Conservation (phyloP, 306 rosid species). For the Lithocarpus polystachyus region DNA sequence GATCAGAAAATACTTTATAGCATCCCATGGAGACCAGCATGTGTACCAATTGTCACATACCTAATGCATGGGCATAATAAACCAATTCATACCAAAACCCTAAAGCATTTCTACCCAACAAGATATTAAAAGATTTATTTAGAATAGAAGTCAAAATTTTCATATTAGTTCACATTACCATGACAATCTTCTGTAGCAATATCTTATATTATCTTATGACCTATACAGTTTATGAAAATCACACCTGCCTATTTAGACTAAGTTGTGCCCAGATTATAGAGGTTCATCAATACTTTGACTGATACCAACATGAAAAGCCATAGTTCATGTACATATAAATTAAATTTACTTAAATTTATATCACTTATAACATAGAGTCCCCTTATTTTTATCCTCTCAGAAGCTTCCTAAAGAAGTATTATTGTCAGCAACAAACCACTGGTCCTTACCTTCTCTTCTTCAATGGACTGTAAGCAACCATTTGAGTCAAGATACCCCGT, state of each 20-base stretch:
- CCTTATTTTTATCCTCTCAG: slow-evolving; percentile 17
- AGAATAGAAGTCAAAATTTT: not conserved
- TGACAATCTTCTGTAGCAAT: not conserved
- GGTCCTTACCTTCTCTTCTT: slow-evolving; percentile 61
- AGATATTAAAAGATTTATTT: not conserved
- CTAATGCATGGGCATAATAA: not conserved
- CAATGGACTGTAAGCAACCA: slow-evolving; percentile 54
- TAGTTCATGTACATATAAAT: slow-evolving; percentile 1
- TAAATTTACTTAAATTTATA: slow-evolving; percentile 4
- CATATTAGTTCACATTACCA: not conserved
- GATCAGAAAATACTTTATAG: not conserved
- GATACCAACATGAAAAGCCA: slow-evolving; percentile 19
- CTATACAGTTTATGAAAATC: not conserved
- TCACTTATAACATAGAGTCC: slow-evolving; percentile 12
- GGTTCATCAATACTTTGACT: slow-evolving; percentile 12
- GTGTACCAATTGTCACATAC: not conserved
- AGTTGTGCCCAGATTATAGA: not conserved
- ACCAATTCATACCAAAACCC: not conserved
- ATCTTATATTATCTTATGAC: not conserved
- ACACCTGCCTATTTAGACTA: not conserved
- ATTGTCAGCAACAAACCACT: not conserved
- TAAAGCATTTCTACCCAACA: not conserved
- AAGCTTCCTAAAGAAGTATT: slow-evolving; percentile 19
- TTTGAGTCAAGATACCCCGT: slow-evolving; percentile 65
- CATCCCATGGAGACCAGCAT: not conserved